Conservation (phyloP, 192 early-diverging fungal species). For the Coemansia sp. region DNA sequence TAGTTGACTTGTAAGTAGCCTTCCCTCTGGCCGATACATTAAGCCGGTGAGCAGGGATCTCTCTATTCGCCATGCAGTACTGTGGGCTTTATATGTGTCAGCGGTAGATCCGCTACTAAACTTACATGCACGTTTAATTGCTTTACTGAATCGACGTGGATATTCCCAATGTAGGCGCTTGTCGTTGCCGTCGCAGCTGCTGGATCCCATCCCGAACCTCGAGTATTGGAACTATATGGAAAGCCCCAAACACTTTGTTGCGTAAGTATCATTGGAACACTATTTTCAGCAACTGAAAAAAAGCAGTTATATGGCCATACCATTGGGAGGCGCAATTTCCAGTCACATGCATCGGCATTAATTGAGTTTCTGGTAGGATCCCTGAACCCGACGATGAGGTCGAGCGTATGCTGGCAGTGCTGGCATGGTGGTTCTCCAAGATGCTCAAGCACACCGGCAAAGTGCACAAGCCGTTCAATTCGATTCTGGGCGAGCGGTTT, state of each 20-base stretch:
- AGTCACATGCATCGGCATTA: constrained; percentile 2
- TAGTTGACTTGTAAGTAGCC: constrained; percentile 54
- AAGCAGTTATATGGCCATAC: not conserved
- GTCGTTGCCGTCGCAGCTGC: constrained; percentile 66
- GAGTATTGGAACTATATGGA: constrained; percentile 81
- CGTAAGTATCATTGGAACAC: constrained; percentile 28
- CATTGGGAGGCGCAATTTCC: not conserved
- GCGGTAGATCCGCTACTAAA: too few relatives aligned
- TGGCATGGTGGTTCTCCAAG: constrained; percentile 73
- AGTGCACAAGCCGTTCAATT: constrained; percentile 60
- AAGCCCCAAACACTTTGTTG: constrained; percentile 66
- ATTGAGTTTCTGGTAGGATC: constrained; percentile 41
- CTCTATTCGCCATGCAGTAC: too few relatives aligned
- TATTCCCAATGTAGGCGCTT: constrained; percentile 54
- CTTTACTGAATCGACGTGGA: too few relatives aligned
- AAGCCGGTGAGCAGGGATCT: too few relatives aligned
- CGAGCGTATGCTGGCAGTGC: constrained; percentile 67
- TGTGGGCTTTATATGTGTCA: too few relatives aligned
- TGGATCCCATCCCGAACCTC: constrained; percentile 71
- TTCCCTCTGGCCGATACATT: not conserved
- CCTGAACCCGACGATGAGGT: constrained; percentile 60
- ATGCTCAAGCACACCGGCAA: constrained; percentile 61
- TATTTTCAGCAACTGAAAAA: not conserved
- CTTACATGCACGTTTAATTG: too few relatives aligned
- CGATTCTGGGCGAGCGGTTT: constrained; percentile 59